A percentile compares a stretch with the other conserved stretches of the same genome.
Evolutionary conservation across 73 alveolate species (phyloP).

Genomic region (Tetrahymena elliotti): DNA sequence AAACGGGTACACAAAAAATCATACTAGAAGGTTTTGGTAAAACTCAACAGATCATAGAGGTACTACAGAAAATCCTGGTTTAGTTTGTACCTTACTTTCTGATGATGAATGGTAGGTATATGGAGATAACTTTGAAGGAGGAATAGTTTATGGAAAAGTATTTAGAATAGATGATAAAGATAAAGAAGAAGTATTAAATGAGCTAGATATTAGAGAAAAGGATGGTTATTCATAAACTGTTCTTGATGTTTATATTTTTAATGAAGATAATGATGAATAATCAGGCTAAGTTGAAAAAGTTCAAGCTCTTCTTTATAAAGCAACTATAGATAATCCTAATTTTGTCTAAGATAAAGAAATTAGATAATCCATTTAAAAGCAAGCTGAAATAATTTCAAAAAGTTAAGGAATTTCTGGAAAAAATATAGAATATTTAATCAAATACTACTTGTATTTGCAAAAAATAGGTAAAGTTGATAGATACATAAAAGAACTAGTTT

Average conservation of each 20-base stretch:
- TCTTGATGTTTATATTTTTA: neutral
- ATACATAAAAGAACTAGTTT: neutral
- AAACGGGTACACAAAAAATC: neutral
- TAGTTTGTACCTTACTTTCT: neutral
- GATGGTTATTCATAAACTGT: neutral
- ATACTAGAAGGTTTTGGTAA: neutral
- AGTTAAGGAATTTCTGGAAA: neutral
- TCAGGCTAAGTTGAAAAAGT: neutral
- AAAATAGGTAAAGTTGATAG: neutral
- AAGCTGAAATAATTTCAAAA: neutral
- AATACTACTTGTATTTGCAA: neutral
- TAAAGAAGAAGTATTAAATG: neutral
- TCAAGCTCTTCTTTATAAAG: neutral
- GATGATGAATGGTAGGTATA: neutral
- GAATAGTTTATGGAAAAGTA: neutral
- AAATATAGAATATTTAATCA: neutral
- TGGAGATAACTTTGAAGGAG: neutral
- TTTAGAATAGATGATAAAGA: neutral
- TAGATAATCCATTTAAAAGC: neutral
- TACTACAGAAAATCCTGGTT: neutral
- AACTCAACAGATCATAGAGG: neutral
- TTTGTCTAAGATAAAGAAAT: neutral
- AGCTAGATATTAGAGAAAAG: neutral
- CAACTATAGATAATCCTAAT: neutral
- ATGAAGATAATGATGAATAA: neutral